Evolutionary conservation across 1,284 basidiomycete species (phyloP).

Genomic region (Lentinula novae-zelandiae): DNA sequence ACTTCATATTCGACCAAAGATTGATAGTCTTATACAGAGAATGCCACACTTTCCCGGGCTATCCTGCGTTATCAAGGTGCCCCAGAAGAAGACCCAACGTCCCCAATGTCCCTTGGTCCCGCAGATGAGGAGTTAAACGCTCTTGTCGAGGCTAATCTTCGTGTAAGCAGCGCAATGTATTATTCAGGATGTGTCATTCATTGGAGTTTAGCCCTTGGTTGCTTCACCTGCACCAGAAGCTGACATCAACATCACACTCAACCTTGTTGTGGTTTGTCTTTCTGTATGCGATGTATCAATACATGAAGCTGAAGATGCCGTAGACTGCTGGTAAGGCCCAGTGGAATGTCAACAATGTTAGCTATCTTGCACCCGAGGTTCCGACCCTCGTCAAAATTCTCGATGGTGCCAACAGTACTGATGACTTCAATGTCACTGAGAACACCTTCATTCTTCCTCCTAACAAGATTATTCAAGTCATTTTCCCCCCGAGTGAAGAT

Average conservation of each 20-base stretch:
- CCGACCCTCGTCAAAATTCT: slow-evolving; percentile 27
- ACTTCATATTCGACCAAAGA: not conserved
- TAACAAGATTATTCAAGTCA: slow-evolving; percentile 21
- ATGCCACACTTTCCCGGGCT: slow-evolving; percentile 24
- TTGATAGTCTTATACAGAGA: not conserved
- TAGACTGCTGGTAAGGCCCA: slow-evolving; percentile 10
- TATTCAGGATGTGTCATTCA: slow-evolving; percentile 11
- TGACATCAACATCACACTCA: slow-evolving; percentile 8
- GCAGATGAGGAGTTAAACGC: slow-evolving; percentile 19
- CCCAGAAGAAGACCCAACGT: slow-evolving; percentile 26
- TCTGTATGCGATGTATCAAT: slow-evolving; percentile 7
- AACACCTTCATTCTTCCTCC: slow-evolving; percentile 26
- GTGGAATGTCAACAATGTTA: slow-evolving; percentile 27
- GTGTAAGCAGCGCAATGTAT: not conserved
- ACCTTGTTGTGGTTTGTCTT: slow-evolving; percentile 16
- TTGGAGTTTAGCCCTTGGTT: not conserved
- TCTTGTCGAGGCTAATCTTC: slow-evolving; percentile 24
- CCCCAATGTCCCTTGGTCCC: slow-evolving; percentile 25
- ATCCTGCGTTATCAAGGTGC: slow-evolving; percentile 33
- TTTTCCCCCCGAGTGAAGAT: slow-evolving; percentile 11
- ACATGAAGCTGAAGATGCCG: not conserved
- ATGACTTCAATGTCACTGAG: slow-evolving; percentile 24
- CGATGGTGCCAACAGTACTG: slow-evolving; percentile 19
- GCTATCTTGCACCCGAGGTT: slow-evolving; percentile 22
- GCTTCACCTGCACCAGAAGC: not conserved